A percentile compares a stretch with the other conserved stretches of the same genome.
These are phyloP conservation scores for Piper betle DNA, from an alignment of 164 flowering plant genomes.

Conservation along the genomic window DNA sequence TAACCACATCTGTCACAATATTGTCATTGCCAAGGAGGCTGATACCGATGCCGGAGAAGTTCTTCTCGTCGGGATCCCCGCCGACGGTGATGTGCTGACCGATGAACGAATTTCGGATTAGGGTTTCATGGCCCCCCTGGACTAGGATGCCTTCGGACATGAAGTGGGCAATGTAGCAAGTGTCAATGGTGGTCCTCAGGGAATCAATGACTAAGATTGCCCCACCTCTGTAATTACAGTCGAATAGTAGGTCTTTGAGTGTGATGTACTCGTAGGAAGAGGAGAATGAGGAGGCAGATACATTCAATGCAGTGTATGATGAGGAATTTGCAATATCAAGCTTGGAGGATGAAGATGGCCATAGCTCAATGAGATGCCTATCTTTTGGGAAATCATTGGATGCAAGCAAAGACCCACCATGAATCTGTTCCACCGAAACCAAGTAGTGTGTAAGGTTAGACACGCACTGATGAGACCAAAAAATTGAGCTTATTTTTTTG, in stretches of 20 bases:
- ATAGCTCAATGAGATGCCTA: conserved; percentile 55
- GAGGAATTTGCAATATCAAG: neutral
- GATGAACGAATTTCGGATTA: conserved; percentile 50
- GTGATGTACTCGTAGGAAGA: conserved; percentile 53
- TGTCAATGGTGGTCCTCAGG: conserved; percentile 63
- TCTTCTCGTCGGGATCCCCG: conserved; percentile 4
- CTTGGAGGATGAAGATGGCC: conserved; percentile 15
- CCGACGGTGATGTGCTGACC: conserved; percentile 92
- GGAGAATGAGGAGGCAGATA: neutral
- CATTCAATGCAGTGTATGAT: neutral
- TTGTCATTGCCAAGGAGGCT: conserved; percentile 62
- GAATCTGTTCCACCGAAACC: conserved; percentile 38
- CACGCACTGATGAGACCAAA: neutral
- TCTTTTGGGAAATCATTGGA: conserved; percentile 26
- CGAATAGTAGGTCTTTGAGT: conserved; percentile 52
- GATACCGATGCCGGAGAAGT: conserved; percentile 45
- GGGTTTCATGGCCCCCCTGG: neutral
- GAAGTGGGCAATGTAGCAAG: conserved; percentile 78
- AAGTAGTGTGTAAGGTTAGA: neutral
- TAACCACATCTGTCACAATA: conserved; percentile 64
- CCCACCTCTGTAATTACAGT: conserved; percentile 57
- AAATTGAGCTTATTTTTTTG: neutral
- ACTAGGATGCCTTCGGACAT: conserved; percentile 44
- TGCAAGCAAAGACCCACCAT: conserved; percentile 70
- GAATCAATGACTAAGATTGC: conserved; percentile 54